Conservation (phyloP, 1,284 basidiomycete genomes). For the Microstroma glucosiphilum region DNA sequence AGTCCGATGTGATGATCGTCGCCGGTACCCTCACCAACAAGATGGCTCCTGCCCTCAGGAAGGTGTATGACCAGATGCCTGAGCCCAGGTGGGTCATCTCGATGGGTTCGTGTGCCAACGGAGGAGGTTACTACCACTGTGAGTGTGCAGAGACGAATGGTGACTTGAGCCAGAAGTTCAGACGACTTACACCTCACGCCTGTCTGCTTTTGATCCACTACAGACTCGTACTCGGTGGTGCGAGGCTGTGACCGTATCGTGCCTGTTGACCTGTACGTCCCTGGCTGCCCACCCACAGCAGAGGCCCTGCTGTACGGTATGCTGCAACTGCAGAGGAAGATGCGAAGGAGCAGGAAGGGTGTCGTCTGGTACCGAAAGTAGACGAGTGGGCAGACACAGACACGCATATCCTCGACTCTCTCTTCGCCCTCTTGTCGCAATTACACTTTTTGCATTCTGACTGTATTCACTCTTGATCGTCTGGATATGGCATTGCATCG, state of each 20-base stretch:
- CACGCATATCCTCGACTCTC: no score
- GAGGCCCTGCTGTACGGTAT: slow-evolving; percentile 68
- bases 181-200: no score
- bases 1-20: slow-evolving; percentile 99
- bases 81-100: slow-evolving; percentile 74
- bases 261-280: slow-evolving; percentile 79
- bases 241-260: slow-evolving; percentile 99
- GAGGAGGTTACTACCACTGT: slow-evolving; percentile 68
- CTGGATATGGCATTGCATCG: no score
- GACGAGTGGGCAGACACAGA: neutral
- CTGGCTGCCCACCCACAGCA: slow-evolving; percentile 79
- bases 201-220: slow-evolving; percentile 47
- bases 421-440: no score
- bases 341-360: slow-evolving; percentile 80
- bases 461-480: no score
- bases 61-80: slow-evolving; percentile 50
- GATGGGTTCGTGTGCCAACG: slow-evolving; percentile 99
- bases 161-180: no score
- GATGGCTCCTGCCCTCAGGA: slow-evolving; percentile 63
- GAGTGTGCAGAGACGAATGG: no score
- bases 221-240: slow-evolving; percentile 90
- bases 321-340: slow-evolving; percentile 92
- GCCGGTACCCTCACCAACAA: slow-evolving; percentile 99
- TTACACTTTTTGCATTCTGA: no score
- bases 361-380: slow-evolving; percentile 70